phyloP scores from a whole-genome alignment of 2,329 filamentous ascomycete species.

The Cercospora citrullina region DNA sequence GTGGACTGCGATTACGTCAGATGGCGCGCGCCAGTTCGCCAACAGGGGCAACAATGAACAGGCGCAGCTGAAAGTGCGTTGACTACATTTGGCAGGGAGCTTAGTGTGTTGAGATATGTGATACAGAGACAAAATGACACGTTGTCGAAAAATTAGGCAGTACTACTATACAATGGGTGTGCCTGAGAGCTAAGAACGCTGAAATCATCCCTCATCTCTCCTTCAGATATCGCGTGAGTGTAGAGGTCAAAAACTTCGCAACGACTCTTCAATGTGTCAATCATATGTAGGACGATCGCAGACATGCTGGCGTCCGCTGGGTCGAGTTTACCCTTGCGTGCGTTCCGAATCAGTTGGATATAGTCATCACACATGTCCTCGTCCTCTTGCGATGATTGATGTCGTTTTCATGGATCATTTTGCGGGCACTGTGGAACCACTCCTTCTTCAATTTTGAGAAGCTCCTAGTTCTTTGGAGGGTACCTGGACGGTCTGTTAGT shows the following conservation, averaged over 20 bases:
- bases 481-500: constrained; percentile 10
- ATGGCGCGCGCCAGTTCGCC: background rate
- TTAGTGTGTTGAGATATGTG: background rate
- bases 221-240: background rate
- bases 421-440: background rate
- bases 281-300: background rate
- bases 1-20: constrained; percentile 7
- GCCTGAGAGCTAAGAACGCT: constrained; percentile 4
- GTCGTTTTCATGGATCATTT: background rate
- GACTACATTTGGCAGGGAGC: background rate
- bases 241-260: background rate
- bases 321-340: background rate
- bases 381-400: background rate
- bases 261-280: background rate
- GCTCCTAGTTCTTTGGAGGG: constrained; percentile 29
- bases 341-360: background rate
- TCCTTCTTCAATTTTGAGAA: background rate
- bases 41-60: constrained; percentile 1
- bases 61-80: background rate
- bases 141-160: background rate
- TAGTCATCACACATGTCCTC: background rate
- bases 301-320: background rate
- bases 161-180: background rate
- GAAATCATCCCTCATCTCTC: background rate
- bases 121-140: background rate